Conservation (phyloP, 2,329 filamentous ascomycete genomes). For the Ceratocystis papillata region DNA sequence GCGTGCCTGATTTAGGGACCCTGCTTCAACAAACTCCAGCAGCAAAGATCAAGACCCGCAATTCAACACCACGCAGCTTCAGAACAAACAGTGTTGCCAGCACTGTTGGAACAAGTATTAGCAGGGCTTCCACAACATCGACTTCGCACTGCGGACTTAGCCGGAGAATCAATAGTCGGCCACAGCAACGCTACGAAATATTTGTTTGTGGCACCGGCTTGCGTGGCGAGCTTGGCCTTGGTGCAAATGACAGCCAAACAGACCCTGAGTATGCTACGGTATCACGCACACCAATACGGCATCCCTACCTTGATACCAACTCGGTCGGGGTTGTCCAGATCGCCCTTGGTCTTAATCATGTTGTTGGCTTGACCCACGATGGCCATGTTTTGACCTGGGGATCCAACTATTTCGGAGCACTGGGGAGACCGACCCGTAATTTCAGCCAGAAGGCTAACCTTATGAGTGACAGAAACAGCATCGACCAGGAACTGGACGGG, state of each 20-base stretch:
- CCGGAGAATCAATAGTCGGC: conserved; percentile 26
- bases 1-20: background rate
- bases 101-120: background rate
- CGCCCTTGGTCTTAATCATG: conserved; percentile 54
- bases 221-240: conserved; percentile 49
- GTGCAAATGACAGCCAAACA: conserved; percentile 26
- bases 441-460: background rate
- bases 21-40: background rate
- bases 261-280: background rate
- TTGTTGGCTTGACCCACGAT: conserved; percentile 49
- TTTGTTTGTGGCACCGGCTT: conserved; percentile 53
- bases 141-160: background rate
- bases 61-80: background rate
- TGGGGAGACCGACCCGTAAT: conserved; percentile 43
- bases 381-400: conserved; percentile 56
- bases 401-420: conserved; percentile 54
- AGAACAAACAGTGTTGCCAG: background rate
- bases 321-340: conserved; percentile 50
- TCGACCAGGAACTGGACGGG: background rate
- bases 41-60: background rate
- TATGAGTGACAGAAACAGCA: background rate
- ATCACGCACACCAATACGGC: conserved; percentile 35
- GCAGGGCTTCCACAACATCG: background rate
- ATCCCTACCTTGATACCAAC: conserved; percentile 43
- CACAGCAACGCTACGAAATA: conserved; percentile 44